Evolutionary conservation across 495 filamentous ascomycete genomes (phyloP).

Genomic region (Letharia columbiana): DNA sequence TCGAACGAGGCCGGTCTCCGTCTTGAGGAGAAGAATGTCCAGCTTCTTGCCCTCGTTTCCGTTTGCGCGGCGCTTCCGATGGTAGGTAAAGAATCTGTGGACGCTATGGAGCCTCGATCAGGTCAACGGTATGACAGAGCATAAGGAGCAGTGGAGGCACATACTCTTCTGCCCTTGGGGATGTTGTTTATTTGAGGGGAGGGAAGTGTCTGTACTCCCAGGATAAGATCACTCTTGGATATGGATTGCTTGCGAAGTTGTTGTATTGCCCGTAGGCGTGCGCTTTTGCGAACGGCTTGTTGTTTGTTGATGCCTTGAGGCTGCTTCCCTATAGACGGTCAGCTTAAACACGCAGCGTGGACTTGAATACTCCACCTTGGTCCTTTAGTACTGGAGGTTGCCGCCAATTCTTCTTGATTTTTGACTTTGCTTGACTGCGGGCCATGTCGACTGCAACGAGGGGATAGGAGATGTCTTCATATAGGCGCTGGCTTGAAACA

Average conservation of each 20-base stretch:
- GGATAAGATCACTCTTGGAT: not conserved
- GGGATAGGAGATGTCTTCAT: constrained; percentile 1
- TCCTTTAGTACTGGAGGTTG: constrained; percentile 10
- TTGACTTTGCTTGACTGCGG: constrained; percentile 8
- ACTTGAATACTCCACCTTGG: constrained; percentile 2
- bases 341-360: not conserved
- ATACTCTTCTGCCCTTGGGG: too few relatives aligned
- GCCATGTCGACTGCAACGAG: constrained; percentile 10
- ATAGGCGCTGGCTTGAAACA: constrained; percentile 8
- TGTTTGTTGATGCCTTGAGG: not conserved
- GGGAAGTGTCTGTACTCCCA: not conserved
- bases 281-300: not conserved
- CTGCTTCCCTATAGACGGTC: not conserved
- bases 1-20: not conserved
- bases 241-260: not conserved
- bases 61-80: not conserved
- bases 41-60: not conserved
- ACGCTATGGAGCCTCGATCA: too few relatives aligned
- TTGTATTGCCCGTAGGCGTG: not conserved
- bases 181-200: not conserved
- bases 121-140: too few relatives aligned
- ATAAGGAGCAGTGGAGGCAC: too few relatives aligned
- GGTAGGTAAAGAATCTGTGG: not conserved
- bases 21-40: not conserved
- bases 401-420: constrained; percentile 1